These are phyloP conservation scores for Dictyostelium capitatum DNA, from an alignment of 78 protist species.

Conservation along the genomic window DNA sequence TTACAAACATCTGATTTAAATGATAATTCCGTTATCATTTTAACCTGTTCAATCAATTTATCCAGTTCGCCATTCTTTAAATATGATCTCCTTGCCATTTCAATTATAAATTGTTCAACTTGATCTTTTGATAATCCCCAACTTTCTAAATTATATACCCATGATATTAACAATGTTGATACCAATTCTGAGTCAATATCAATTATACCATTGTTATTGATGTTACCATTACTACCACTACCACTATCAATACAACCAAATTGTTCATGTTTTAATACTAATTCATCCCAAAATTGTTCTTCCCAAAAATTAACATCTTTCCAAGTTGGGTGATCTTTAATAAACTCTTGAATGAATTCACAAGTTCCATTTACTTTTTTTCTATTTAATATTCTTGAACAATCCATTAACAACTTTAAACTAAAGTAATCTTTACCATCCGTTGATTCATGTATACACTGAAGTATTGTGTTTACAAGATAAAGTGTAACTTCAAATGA, in stretches of 20 bases:
- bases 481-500: constrained; percentile 68
- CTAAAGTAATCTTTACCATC: constrained; percentile 52
- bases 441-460: constrained; percentile 39
- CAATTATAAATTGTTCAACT: constrained; percentile 34
- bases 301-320: constrained; percentile 68
- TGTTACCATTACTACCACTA: neutral
- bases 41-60: constrained; percentile 8
- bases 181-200: constrained; percentile 60
- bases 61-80: constrained; percentile 2
- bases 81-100: constrained; percentile 36
- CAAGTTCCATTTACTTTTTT: constrained; percentile 52
- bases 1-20: constrained; percentile 44
- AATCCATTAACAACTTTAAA: constrained; percentile 67
- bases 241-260: constrained; percentile 21
- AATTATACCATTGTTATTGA: neutral
- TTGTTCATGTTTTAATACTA: constrained; percentile 65
- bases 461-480: constrained; percentile 50
- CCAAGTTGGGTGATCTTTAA: constrained; percentile 77
- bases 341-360: constrained; percentile 79
- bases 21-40: constrained; percentile 23
- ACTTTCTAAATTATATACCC: constrained; percentile 49
- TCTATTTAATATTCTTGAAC: constrained; percentile 50
- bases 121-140: constrained; percentile 59
- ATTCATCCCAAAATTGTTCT: constrained; percentile 78
- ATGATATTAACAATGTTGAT: constrained; percentile 38